A percentile compares a stretch with the other conserved stretches of the same genome.
Evolutionary conservation across 2,329 filamentous ascomycete genomes (phyloP).

Genomic region (Pseudophaeomoniella oleicola): DNA sequence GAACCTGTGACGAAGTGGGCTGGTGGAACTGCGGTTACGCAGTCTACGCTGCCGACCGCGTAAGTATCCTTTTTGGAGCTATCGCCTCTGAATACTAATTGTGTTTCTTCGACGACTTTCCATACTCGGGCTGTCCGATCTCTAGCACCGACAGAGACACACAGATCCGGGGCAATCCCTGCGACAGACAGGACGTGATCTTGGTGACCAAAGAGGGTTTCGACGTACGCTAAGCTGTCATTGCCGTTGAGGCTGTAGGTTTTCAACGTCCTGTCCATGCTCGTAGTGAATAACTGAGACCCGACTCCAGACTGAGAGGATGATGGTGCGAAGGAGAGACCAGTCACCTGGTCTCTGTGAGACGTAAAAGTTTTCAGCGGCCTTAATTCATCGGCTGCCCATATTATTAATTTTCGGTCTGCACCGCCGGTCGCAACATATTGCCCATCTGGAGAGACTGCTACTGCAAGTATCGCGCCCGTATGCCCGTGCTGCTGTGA

Average conservation of each 20-base stretch:
- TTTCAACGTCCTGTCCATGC: slow-evolving; percentile 85
- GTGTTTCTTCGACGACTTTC: slow-evolving; percentile 92
- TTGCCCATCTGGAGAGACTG: slow-evolving; percentile 76
- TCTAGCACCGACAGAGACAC: slow-evolving; percentile 76
- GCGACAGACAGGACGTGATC: slow-evolving; percentile 77
- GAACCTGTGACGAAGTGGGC: slow-evolving; percentile 84
- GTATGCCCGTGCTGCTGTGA: slow-evolving; percentile 55
- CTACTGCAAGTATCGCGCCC: slow-evolving; percentile 65
- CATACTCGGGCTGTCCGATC: slow-evolving; percentile 86
- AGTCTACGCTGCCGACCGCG: slow-evolving; percentile 75
- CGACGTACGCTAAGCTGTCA: slow-evolving; percentile 82
- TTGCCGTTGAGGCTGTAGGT: slow-evolving; percentile 60
- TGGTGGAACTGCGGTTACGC: slow-evolving; percentile 81
- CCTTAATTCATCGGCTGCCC: slow-evolving; percentile 66
- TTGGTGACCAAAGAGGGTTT: slow-evolving; percentile 93
- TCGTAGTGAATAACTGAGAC: slow-evolving; percentile 85
- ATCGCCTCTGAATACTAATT: slow-evolving; percentile 86
- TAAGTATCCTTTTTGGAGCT: slow-evolving; percentile 34
- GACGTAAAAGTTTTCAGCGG: slow-evolving; percentile 77
- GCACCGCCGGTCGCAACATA: slow-evolving; percentile 81
- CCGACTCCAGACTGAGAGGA: slow-evolving; percentile 29
- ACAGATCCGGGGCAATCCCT: slow-evolving; percentile 71
- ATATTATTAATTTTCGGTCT: slow-evolving; percentile 74
- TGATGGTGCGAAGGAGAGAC: slow-evolving; percentile 72
- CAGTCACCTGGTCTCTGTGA: slow-evolving; percentile 76